Base-by-base conservation (phyloP, 352 stramenopile species). In the Phytopythium litorale region DNA sequence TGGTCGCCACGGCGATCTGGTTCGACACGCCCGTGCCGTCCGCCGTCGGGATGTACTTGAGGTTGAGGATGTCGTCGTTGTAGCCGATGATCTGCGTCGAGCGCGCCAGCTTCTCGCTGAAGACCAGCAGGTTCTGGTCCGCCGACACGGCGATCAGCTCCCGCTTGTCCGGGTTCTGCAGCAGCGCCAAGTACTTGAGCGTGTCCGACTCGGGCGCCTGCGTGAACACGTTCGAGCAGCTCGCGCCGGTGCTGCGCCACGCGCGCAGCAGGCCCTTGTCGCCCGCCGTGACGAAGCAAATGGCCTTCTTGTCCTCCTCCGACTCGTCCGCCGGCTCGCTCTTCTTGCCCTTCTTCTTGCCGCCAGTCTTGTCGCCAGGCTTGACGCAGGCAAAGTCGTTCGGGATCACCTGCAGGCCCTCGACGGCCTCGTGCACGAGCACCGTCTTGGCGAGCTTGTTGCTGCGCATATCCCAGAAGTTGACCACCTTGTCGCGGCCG, bases 1-100 rank as follows among this genome's bases (percentile, higher is more conserved):
- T 99, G 23, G 97, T 99, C 6, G 97, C 97, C 23, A 98, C 93
- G 11, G 96, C 97, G 53, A 99, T 72, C 50, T 90, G 73, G 45
- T 82, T 73, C 7, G 72, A 82, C 54, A 49, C 52, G 28, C 78
- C 72, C 9, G 70, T 63, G 35, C 79, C 81, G 56, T 91, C 75
- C 30, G 71, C 68, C 40, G 72, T 71, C 7, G 92, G 93, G 58
- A 99, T 85, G 56, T 97, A 95, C 71, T 98, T 98, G 52, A 99
- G 76, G 75, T 98, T 98, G 0, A 99, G 79, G 52, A 99, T 97
- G 68, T 99, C 97, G 66, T 99, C 97, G 73, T 99, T 99, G 67
- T 97, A 98, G 37, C 97, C 81, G 62, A 95, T 92, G 61, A 93
- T 92, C 65, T 94, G 82, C 18, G 79, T 84, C 46, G 72, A 88